phyloP scores from a whole-genome alignment of 345 rosid species.

The Anastatica hierochuntica region DNA sequence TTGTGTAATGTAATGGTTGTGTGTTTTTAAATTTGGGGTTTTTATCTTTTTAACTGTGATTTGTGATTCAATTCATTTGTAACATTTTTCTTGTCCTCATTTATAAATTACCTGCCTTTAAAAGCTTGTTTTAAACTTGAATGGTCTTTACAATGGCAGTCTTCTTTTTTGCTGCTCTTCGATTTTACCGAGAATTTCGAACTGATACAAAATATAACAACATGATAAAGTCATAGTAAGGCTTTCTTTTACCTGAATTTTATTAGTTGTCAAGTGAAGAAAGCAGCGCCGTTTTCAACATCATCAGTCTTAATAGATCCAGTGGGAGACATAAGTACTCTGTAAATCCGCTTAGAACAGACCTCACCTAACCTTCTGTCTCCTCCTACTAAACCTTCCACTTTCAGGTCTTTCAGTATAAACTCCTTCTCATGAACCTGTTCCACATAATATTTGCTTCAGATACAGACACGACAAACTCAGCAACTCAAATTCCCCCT shows the following conservation, averaged over 20 bases:
- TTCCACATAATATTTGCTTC: no score
- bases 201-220: no score
- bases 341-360: slow-evolving; percentile 77
- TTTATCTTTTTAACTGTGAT: not conserved
- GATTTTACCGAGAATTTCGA: no score
- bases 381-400: slow-evolving; percentile 61
- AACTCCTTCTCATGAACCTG: slow-evolving; percentile 90
- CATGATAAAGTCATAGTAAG: no score
- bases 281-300: slow-evolving; percentile 86
- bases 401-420: slow-evolving; percentile 59
- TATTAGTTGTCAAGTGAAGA: no score
- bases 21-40: not conserved
- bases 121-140: not conserved
- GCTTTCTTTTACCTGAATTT: no score
- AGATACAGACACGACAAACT: not conserved
- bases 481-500: not conserved
- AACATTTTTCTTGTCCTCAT: not conserved
- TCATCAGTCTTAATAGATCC: slow-evolving; percentile 72
- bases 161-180: no score
- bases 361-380: slow-evolving; percentile 75
- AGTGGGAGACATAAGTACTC: slow-evolving; percentile 69
- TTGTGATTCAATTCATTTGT: slow-evolving; percentile 28
- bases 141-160: no score
- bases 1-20: slow-evolving; percentile 18
- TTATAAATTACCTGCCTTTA: no score